Percentiles rank a stretch among this genome's conserved stretches.
These are phyloP conservation scores for Goffeauzyma gilvescens DNA, from an alignment of 768 basidiomycete genomes.

Conservation along the genomic window DNA sequence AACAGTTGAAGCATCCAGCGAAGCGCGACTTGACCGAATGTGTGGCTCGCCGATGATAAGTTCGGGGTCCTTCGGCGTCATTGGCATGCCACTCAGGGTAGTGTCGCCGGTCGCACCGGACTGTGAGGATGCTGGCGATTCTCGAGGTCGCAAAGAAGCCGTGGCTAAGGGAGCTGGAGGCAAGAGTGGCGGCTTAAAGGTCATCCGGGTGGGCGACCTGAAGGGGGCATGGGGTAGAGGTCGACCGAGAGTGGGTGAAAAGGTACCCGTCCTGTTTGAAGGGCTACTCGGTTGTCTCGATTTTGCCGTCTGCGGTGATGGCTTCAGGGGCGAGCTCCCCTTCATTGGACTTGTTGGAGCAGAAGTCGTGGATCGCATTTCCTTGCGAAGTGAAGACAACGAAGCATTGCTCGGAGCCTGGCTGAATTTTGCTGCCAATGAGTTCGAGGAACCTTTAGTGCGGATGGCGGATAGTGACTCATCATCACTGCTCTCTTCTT, in stretches of 20 bases:
- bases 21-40: not conserved
- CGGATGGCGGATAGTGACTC: conserved; percentile 5
- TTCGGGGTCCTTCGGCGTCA: conserved; percentile 4
- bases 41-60: conserved; percentile 1
- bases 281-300: no score
- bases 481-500: conserved; percentile 6
- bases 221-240: not conserved
- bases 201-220: not conserved
- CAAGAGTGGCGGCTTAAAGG: not conserved
- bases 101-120: conserved; percentile 11
- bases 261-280: not conserved
- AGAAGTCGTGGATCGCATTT: no score
- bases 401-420: not conserved
- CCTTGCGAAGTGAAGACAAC: not conserved
- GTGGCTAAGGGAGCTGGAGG: not conserved
- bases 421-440: not conserved
- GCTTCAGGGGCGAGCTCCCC: not conserved
- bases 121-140: conserved; percentile 11
- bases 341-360: no score
- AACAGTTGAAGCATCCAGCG: not conserved
- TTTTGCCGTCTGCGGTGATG: not conserved
- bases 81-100: conserved; percentile 3
- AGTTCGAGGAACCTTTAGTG: conserved; percentile 3
- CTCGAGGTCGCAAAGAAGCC: not conserved
- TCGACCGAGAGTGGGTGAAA: not conserved